Base-by-base conservation (phyloP, 2,329 filamentous ascomycete species). In the Aspergillus amoenus region DNA sequence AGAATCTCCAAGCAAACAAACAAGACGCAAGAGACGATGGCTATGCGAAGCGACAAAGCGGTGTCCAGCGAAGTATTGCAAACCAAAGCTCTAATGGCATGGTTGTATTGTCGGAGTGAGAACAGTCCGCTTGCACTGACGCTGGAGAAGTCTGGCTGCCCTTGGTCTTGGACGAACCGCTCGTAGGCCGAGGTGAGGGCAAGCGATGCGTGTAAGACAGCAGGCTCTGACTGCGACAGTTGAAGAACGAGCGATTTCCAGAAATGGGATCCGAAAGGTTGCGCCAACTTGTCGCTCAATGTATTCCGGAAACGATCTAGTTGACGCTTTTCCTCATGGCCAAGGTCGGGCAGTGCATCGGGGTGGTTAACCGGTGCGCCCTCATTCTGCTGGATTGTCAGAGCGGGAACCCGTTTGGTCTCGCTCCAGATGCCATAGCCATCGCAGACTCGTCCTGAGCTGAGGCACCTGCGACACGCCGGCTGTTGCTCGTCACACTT, bases 401-500 rank as follows among this genome's bases (percentile, higher is more conserved):
- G 2, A 0, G 8, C 27, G 9, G 27, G 5, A 15, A 12, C 8
- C n/a, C 4, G 18, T 15, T 4, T 30, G 8, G 39, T n/a, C 13
- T 32, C n/a, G 21, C 39, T 17, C 48, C 48, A 51, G 12, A 51
- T 51, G 9, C 48, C 48, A 17, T 51, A 51, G 48, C 48, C 48
- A 21, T 51, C 48, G 17, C 48, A 51, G 21, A 22, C 21, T 22
- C 48, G n/a, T 5, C 48, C 48, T 5, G 48, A 18, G 12, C 15
- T 8, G 2, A 21, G 6, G 18, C 48, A 51, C 39, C 21, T 42
- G 9, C 15, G 15, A 7, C 48, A 51, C 32, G 39, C 30, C 2
- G 48, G 48, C 21, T 40, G 21, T 9, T 51, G 39, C n/a, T 51
- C 48, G 9, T 51, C 48, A n/a, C 48, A 51, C 13, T 51, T 51